Evolutionary conservation across 768 basidiomycete genomes (phyloP), one percentile per base, ranked within the genome.

Genomic region (Russula olivacea): DNA sequence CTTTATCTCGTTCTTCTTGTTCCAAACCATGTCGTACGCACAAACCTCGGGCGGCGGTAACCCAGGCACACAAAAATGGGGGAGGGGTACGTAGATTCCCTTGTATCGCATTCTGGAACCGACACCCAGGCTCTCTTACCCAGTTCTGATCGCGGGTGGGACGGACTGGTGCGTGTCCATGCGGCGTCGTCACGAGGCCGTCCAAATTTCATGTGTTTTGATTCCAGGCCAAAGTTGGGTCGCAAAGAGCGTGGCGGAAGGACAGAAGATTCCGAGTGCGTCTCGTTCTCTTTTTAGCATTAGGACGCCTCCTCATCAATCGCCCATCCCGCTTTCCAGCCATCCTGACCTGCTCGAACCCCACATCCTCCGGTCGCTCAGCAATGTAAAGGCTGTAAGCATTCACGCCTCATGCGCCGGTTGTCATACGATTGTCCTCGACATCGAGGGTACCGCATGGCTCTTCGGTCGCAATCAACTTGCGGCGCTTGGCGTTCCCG

Each of bases 281-380:
- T 55, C 4, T 47, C n/a, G 45, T 47, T 47, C 45, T 19, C 56
- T 28, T 61, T 38, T n/a, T 36, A 38, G 15, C 54, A 58, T 30
- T 4, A 30, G 30, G 30, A 30, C 30, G 30, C 17, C 25, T 15
- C 30, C 34, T 15, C 47, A 19, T 36, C 28, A 28, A 28, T 28
- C 48, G 4, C 48, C 23, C 23, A 23, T 7, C 52, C 21, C 12
- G 21, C 28, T 61, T 52, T 48, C 53, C 69, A 82, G 80, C 72
- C 84, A 80, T 65, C 87, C 92, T 4, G 94, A 98, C 79, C 82
- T 98, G 4, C 80, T 87, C 58, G 85, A 90, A 73, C 93, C 94
- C 0, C 84, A 94, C 74, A 91, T 96, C 69, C 81, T 98, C 19
- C 89, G 96, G 61, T 91, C 93, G 0, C 78, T 98, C 36, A 80